Evolutionary conservation across 805 yeast species (phyloP).

Genomic region (Torulaspora microellipsoides): DNA sequence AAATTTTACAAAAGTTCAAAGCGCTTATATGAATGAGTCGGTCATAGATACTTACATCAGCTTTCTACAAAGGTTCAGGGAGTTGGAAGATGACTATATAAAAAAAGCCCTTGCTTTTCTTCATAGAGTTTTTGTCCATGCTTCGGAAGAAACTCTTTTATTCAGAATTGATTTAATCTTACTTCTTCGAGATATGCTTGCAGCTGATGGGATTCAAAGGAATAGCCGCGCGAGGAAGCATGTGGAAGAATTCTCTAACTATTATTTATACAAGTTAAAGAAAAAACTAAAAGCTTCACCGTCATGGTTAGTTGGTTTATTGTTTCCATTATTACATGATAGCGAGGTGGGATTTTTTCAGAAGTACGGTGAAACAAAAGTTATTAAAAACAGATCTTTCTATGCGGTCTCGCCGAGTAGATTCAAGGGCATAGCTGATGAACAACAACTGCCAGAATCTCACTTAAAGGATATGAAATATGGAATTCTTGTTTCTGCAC

Average conservation of each 20-base stretch:
- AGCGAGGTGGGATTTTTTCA: slow-evolving; percentile 45
- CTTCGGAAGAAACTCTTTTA: slow-evolving; percentile 53
- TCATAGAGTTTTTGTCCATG: slow-evolving; percentile 62
- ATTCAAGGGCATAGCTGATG: slow-evolving; percentile 23
- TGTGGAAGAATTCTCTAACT: slow-evolving; percentile 58
- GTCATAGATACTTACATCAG: slow-evolving; percentile 64
- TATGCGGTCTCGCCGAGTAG: slow-evolving; percentile 24
- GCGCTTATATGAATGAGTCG: slow-evolving; percentile 39
- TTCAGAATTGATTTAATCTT: slow-evolving; percentile 72
- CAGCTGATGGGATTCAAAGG: slow-evolving; percentile 46
- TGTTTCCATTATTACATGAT: slow-evolving; percentile 56
- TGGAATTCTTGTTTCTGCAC: slow-evolving; percentile 33
- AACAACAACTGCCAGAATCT: slow-evolving; percentile 21
- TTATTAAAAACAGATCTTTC: slow-evolving; percentile 1
- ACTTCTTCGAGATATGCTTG: slow-evolving; percentile 48
- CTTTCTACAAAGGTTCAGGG: slow-evolving; percentile 56
- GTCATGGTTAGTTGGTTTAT: slow-evolving; percentile 54
- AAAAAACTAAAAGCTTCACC: slow-evolving; percentile 48
- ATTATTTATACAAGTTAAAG: slow-evolving; percentile 58
- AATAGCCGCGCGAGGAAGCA: slow-evolving; percentile 48
- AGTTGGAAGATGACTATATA: slow-evolving; percentile 55
- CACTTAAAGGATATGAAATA: slow-evolving; percentile 24
- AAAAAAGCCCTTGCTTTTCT: slow-evolving; percentile 64
- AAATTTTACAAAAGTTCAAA: slow-evolving; percentile 23
- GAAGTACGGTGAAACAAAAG: slow-evolving; percentile 37